Percentiles rank a stretch among this genome's conserved stretches.
Conservation (phyloP, 202 grass and related monocot genomes). For the Zizania palustris region DNA sequence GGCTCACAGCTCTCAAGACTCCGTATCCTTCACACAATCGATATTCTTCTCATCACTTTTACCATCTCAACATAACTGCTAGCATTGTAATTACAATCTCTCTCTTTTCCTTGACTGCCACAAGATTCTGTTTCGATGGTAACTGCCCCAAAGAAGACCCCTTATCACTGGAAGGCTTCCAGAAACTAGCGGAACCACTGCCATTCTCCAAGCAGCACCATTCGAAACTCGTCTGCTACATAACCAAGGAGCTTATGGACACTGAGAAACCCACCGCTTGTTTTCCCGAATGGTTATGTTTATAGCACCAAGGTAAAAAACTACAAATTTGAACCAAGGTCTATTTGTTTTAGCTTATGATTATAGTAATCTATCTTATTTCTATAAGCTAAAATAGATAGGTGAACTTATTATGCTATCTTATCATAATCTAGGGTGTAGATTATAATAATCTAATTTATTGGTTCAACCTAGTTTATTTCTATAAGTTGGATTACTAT, state of each 20-base stretch:
- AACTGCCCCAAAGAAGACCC: slow-evolving; percentile 91
- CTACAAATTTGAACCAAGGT: not conserved
- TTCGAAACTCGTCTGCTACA: slow-evolving; percentile 95
- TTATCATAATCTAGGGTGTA: too few relatives aligned
- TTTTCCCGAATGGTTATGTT: slow-evolving; percentile 90
- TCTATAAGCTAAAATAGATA: too few relatives aligned
- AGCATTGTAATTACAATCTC: not conserved
- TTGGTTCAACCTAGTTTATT: too few relatives aligned
- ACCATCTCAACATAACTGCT: not conserved
- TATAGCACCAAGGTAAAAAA: slow-evolving; percentile 84
- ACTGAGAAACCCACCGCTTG: slow-evolving; percentile 88
- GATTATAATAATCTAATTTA: too few relatives aligned
- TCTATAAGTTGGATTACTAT: too few relatives aligned
- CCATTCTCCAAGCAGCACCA: slow-evolving; percentile 93
- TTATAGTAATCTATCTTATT: too few relatives aligned
- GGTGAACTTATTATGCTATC: too few relatives aligned
- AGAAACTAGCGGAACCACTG: slow-evolving; percentile 79
- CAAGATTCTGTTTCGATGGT: slow-evolving; percentile 75
- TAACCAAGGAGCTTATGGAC: slow-evolving; percentile 97
- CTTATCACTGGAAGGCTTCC: slow-evolving; percentile 73
- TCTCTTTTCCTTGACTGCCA: slow-evolving; percentile 46
- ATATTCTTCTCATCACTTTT: slow-evolving; percentile 29
- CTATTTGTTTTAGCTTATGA: too few relatives aligned
- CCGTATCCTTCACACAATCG: slow-evolving; percentile 56
- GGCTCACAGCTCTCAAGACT: slow-evolving; percentile 91